Percentiles rank a stretch among this genome's conserved stretches.
phyloP scores from a whole-genome alignment of 106 monocot species.

The Dendrobium officinale region DNA sequence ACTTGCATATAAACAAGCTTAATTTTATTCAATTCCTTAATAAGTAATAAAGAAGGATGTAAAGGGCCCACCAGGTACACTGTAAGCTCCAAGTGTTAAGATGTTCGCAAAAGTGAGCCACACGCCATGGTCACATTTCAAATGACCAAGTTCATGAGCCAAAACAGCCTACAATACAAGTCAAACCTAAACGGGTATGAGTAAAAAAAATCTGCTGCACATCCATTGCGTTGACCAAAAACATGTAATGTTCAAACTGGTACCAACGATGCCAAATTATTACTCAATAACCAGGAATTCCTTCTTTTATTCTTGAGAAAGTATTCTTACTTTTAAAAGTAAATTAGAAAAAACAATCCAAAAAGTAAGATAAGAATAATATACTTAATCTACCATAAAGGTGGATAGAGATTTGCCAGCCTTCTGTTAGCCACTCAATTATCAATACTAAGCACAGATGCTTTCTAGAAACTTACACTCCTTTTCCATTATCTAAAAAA shows the following conservation, averaged over 20 bases:
- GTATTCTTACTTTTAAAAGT: no score
- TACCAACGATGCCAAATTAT: background rate
- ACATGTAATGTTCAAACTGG: background rate
- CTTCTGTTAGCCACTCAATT: no score
- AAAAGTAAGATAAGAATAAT: no score
- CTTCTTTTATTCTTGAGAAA: no score
- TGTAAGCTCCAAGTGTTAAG: slow-evolving; percentile 77
- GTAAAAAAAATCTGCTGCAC: background rate
- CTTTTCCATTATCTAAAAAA: no score
- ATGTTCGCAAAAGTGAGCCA: slow-evolving; percentile 98
- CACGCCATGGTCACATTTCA: slow-evolving; percentile 96
- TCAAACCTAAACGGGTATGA: slow-evolving; percentile 10
- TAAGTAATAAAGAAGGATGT: background rate
- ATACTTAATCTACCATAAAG: no score
- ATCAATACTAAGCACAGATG: no score
- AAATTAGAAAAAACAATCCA: no score
- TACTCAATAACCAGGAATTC: no score
- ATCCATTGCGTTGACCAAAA: background rate
- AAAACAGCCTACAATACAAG: slow-evolving; percentile 67
- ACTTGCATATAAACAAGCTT: no score
- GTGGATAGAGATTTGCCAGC: no score
- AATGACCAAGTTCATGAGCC: slow-evolving; percentile 92
- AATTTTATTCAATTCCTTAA: background rate
- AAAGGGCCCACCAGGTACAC: slow-evolving; percentile 60
- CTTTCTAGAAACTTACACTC: no score